These are phyloP conservation scores for Tulasnella sp. DNA, from an alignment of 768 basidiomycete species.

Conservation along the genomic window DNA sequence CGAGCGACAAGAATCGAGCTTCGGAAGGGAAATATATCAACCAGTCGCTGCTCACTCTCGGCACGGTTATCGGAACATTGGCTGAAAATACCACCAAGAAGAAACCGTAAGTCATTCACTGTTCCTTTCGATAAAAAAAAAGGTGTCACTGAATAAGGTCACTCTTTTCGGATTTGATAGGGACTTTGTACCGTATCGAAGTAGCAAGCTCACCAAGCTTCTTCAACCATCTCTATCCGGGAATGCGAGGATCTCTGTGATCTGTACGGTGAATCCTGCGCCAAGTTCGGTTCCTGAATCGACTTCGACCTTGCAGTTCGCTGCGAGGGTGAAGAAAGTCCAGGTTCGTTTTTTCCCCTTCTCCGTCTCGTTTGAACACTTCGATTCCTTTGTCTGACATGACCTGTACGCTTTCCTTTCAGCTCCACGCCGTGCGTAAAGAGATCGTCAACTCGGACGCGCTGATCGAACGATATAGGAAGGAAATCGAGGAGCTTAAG, in stretches of 20 bases:
- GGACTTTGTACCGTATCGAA: constrained; percentile 90
- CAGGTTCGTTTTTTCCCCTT: constrained; percentile 37
- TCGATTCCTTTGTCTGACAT: background rate
- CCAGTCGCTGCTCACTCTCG: constrained; percentile 78
- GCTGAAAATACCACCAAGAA: constrained; percentile 74
- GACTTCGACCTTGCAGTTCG: constrained; percentile 82
- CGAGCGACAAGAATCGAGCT: constrained; percentile 90
- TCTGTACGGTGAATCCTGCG: constrained; percentile 92
- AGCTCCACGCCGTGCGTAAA: constrained; percentile 83
- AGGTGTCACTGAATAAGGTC: background rate
- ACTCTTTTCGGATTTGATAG: constrained; percentile 27
- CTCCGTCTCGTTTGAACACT: too few species aligned
- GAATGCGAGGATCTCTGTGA: constrained; percentile 90
- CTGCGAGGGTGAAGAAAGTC: constrained; percentile 83
- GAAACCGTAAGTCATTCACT: constrained; percentile 41
- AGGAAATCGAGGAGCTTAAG: constrained; percentile 88
- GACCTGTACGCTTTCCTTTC: background rate
- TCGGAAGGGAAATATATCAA: constrained; percentile 97
- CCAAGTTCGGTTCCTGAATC: constrained; percentile 68
- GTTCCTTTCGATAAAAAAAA: background rate
- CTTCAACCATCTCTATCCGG: constrained; percentile 92
- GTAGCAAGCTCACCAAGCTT: constrained; percentile 89
- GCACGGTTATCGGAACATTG: constrained; percentile 83
- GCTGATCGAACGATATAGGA: constrained; percentile 84
- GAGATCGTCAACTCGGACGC: constrained; percentile 90